Percentiles rank a stretch among this genome's conserved stretches.
These are phyloP conservation scores for Helianthus annuus DNA, from an alignment of 129 eudicot genomes.

Conservation along the genomic window HanXRQr2.0-SUNRISE NC_035447.2:146999641-147000140, in stretches of 20 bases:
- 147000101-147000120: no score
- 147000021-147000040: no score
- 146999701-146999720: not conserved
- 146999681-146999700: no score
- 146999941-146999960: not conserved
- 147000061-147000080: no score
- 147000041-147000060: no score
- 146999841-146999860: not conserved
- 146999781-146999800: not conserved
- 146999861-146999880: not conserved
- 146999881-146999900: not conserved
- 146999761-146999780: not conserved
- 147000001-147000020: no score
- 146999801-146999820: not conserved
- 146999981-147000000: not conserved
- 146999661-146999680: no score
- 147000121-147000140: no score
- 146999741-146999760: not conserved
- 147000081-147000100: no score
- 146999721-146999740: not conserved
- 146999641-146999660: no score
- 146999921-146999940: slow-evolving; percentile 5
- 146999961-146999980: not conserved
- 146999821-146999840: not conserved
- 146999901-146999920: not conserved